These are phyloP conservation scores for Parsonsia alboflavescens DNA, from an alignment of 257 asterid species.

Conservation along the genomic window DNA sequence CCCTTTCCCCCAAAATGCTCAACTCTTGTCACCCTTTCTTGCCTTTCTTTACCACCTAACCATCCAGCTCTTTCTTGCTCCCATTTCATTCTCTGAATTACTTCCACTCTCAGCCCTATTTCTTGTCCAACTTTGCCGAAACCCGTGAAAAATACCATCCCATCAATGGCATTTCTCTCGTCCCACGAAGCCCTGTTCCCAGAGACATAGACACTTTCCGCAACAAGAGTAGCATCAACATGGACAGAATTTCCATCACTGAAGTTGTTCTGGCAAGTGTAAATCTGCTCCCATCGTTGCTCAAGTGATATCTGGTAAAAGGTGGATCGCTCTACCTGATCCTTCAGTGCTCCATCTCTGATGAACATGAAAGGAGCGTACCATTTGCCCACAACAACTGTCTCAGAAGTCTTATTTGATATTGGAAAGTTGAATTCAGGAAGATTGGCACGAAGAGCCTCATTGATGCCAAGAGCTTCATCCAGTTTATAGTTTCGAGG, in stretches of 20 bases:
- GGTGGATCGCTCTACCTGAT: slow-evolving; percentile 38
- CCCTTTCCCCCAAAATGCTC: slow-evolving; percentile 22
- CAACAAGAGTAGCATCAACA: slow-evolving; percentile 32
- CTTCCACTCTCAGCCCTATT: slow-evolving; percentile 48
- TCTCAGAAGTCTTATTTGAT: not conserved
- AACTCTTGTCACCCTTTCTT: slow-evolving; percentile 28
- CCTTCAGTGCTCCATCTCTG: slow-evolving; percentile 35
- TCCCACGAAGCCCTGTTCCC: slow-evolving; percentile 32
- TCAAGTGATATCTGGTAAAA: slow-evolving; percentile 52
- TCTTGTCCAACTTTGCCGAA: slow-evolving; percentile 9
- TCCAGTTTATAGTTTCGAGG: slow-evolving; percentile 23
- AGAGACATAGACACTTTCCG: slow-evolving; percentile 22
- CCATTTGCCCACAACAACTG: slow-evolving; percentile 44
- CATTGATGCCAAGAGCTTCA: slow-evolving; percentile 38
- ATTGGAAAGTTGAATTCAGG: slow-evolving; percentile 22
- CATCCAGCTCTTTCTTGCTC: slow-evolving; percentile 44
- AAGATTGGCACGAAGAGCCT: slow-evolving; percentile 29
- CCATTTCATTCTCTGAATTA: slow-evolving; percentile 50
- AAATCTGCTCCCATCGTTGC: slow-evolving; percentile 54
- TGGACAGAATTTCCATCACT: slow-evolving; percentile 22
- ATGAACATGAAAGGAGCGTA: slow-evolving; percentile 50
- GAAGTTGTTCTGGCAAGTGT: slow-evolving; percentile 17
- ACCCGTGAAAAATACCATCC: slow-evolving; percentile 39
- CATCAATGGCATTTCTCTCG: slow-evolving; percentile 18
- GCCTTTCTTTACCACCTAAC: slow-evolving; percentile 25